Evolutionary conservation across 768 basidiomycete species (phyloP), one percentile per base, ranked within the genome.

Genomic region (Boletus rubropictus): DNA sequence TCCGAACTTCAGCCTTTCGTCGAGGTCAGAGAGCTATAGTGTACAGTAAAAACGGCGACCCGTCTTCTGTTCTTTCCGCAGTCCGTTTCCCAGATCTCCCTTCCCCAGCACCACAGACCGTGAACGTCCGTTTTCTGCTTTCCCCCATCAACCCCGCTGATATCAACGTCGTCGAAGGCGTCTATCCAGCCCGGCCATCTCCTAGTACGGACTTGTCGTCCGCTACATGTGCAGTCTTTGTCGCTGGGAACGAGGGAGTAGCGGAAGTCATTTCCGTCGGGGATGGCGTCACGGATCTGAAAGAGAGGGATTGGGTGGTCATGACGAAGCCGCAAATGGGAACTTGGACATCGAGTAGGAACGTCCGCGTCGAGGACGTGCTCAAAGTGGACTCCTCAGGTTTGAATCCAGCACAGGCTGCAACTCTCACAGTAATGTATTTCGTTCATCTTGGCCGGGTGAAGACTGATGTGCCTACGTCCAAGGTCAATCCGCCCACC

Each of bases 71-170:
- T 29, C 70, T 91, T 39, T 68, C 64, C 7, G 72, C 74, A 3
- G 50, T 78, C 35, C 74, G 76, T 1, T 81, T 77, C 55, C 77
- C 77, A 0, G 50, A 71, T 2, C 70, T 82, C 9, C 70, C 79
- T 7, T 58, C 73, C 0, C 85, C 87, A 2, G 57, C 71, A 6
- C 70, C 79, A n/a, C 66, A 71, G 46, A 76, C 82, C 1, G 65
- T 81, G 29, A 87, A 86, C 60, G 61, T 91, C 61, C 75, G 73
- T 51, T 79, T 85, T 60, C 68, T 85, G 11, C 73, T 88, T 18
- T 74, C 86, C 5, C 85, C 89, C 8, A 78, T 91, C 48, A 90
- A 91, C 61, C 89, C 88, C 4, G 80, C 89, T 14, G 89, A 91
- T 51, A 63, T 88, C 60, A 90, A 89, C 50, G 82, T 85, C 46